These are phyloP conservation scores for Hypoxylon sp. DNA, from an alignment of 2,329 filamentous ascomycete species.

Conservation along the genomic window DNA sequence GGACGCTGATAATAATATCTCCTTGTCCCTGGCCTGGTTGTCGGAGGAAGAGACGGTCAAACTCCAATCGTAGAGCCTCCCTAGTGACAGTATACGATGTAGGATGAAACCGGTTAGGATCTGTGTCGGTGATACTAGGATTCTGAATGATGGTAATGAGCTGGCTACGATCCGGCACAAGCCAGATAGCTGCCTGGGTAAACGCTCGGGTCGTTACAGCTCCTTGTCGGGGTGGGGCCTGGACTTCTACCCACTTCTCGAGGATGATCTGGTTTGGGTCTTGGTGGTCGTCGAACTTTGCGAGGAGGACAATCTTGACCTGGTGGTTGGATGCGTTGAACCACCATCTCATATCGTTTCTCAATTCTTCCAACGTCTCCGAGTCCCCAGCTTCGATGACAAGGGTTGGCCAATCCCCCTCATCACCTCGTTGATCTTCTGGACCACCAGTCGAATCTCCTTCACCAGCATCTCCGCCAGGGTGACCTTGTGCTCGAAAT, in stretches of 20 bases:
- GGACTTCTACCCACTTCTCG: conserved; percentile 21
- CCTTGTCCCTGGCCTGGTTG: conserved; percentile 8
- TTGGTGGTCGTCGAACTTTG: conserved; percentile 21
- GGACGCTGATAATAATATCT: conserved; percentile 4
- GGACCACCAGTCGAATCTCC: conserved; percentile 22
- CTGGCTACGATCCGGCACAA: conserved; percentile 5
- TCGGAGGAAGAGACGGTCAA: conserved; percentile 6
- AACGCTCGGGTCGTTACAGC: conserved; percentile 11
- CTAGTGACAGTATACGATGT: conserved; percentile 16
- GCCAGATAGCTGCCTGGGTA: not conserved
- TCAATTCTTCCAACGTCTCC: conserved; percentile 11
- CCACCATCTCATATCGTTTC: conserved; percentile 16
- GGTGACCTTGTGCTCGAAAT: conserved; percentile 16
- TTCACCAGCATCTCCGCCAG: conserved; percentile 18
- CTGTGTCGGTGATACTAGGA: not conserved
- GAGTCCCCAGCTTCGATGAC: conserved; percentile 23
- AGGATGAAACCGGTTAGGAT: too few relatives aligned
- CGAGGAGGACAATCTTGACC: conserved; percentile 25
- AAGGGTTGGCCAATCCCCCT: conserved; percentile 22
- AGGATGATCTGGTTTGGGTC: conserved; percentile 1
- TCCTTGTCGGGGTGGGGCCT: not conserved
- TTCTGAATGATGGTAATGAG: conserved; percentile 10
- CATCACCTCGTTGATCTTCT: not conserved
- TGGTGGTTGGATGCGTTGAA: conserved; percentile 18
- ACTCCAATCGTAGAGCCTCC: conserved; percentile 5